Base-by-base conservation (phyloP, 208 protist genomes). In the Borovskyia barvae region DNA sequence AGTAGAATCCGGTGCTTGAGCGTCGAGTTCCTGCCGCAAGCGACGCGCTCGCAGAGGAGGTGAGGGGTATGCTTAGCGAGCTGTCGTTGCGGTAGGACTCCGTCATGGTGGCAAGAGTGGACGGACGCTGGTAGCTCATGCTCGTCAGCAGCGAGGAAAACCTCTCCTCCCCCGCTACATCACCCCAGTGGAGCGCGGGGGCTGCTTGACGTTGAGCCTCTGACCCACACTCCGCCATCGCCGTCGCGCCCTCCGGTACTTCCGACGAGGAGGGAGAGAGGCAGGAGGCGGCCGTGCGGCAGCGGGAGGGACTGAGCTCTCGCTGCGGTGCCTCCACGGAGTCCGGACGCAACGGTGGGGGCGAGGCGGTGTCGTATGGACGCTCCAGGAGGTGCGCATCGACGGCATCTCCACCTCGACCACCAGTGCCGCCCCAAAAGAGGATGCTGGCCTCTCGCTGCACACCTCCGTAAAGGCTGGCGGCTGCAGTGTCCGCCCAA, bases 221-320 rank as follows among this genome's bases (percentile, higher is more conserved):
- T n/a, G n/a, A n/a, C n/a, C n/a, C n/a, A n/a, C n/a, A n/a, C n/a
- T n/a, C n/a, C n/a, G n/a, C n/a, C n/a, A n/a, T n/a, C n/a, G n/a
- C n/a, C n/a, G n/a, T n/a, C n/a, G n/a, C n/a, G n/a, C n/a, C n/a
- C n/a, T n/a, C n/a, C n/a, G n/a, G n/a, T n/a, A n/a, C n/a, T n/a
- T n/a, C n/a, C n/a, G n/a, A n/a, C n/a, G n/a, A n/a, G n/a, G n/a
- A n/a, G n/a, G n/a, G n/a, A n/a, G n/a, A n/a, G n/a, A n/a, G n/a
- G n/a, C n/a, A 50, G 32, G 47, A 58, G n/a, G 65, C 50, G 1
- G 25, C 42, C 22, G 51, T n/a, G 7, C 61, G 47, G 40, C 64
- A 68, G 15, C 80, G 80, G 17, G 75, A 78, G 12, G 76, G 80
- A 43, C 80, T 87, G 33, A 46, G 32, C 60, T 77, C 80, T 3